phyloP scores from a whole-genome alignment of 2,329 filamentous ascomycete genomes.

The Stemphylium lycopersici region DNA sequence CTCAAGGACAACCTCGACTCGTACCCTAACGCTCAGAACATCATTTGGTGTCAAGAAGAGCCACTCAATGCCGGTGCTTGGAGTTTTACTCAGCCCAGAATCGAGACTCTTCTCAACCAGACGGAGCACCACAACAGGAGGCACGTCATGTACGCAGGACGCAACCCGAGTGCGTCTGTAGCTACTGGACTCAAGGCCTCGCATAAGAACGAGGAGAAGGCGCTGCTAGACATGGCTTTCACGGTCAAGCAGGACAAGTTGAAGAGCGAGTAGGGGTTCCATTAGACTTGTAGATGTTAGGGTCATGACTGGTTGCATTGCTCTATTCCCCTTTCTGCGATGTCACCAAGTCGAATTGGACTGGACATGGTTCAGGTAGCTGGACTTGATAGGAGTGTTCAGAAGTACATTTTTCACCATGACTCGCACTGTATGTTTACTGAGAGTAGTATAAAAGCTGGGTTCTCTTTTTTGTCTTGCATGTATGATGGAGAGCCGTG shows the following conservation, averaged over 20 bases:
- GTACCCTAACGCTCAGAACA: conserved; percentile 97
- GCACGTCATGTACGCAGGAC: conserved; percentile 96
- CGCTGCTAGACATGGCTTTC: conserved; percentile 72
- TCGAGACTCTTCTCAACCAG: conserved; percentile 94
- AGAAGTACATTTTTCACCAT: conserved; percentile 37
- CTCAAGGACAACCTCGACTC: conserved; percentile 94
- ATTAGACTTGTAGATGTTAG: background rate
- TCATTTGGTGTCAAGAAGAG: conserved; percentile 98
- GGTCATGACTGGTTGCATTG: conserved; percentile 20
- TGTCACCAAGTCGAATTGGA: background rate
- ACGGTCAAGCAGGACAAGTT: conserved; percentile 68
- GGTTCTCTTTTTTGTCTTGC: conserved; percentile 11
- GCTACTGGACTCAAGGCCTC: conserved; percentile 88
- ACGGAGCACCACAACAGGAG: conserved; percentile 92
- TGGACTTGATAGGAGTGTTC: conserved; percentile 19
- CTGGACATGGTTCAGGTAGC: background rate
- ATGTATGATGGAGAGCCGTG: background rate
- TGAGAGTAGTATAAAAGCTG: conserved; percentile 35
- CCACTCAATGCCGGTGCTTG: conserved; percentile 96
- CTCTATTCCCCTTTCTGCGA: conserved; percentile 20
- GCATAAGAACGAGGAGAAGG: conserved; percentile 92
- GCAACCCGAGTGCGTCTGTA: conserved; percentile 90
- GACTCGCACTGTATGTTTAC: conserved; percentile 39
- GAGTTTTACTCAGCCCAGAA: conserved; percentile 95
- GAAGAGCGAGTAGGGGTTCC: conserved; percentile 63